These are phyloP conservation scores for Xylariomycetidae sp. DNA, from an alignment of 2,329 filamentous ascomycete genomes.

Conservation along the genomic window DNA sequence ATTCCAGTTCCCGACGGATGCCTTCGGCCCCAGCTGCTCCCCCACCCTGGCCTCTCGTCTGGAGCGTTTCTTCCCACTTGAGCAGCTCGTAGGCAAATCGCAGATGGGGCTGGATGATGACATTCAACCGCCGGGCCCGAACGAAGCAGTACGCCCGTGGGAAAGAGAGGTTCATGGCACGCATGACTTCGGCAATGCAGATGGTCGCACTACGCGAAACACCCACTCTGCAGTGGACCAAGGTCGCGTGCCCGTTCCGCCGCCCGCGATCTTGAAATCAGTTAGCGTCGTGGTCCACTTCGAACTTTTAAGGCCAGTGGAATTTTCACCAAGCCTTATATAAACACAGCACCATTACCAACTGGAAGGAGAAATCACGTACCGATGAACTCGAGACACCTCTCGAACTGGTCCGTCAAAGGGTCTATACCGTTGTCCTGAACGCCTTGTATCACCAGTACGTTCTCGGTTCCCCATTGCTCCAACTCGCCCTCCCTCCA, in stretches of 20 bases:
- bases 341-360: no score
- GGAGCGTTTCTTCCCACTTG: conserved; percentile 85
- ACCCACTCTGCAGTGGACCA: conserved; percentile 94
- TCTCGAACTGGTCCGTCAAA: conserved; percentile 75
- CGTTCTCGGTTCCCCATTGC: conserved; percentile 69
- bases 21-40: conserved; percentile 25
- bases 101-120: conserved; percentile 96
- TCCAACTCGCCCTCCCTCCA: conserved; percentile 70
- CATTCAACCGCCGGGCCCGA: conserved; percentile 83
- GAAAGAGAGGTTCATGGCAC: conserved; percentile 70
- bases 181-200: conserved; percentile 98
- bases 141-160: conserved; percentile 95
- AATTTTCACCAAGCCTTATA: conserved; percentile 5
- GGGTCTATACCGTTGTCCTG: conserved; percentile 97
- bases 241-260: conserved; percentile 69
- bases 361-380: no score
- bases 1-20: conserved; percentile 77
- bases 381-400: conserved; percentile 91
- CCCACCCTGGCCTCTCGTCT: conserved; percentile 42
- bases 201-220: conserved; percentile 95
- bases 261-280: conserved; percentile 69
- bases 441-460: conserved; percentile 76
- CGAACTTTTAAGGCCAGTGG: no score
- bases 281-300: no score
- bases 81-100: conserved; percentile 92